Evolutionary conservation across 192 early-diverging fungal species (phyloP).

Genomic region (Coemansia sp.): DNA sequence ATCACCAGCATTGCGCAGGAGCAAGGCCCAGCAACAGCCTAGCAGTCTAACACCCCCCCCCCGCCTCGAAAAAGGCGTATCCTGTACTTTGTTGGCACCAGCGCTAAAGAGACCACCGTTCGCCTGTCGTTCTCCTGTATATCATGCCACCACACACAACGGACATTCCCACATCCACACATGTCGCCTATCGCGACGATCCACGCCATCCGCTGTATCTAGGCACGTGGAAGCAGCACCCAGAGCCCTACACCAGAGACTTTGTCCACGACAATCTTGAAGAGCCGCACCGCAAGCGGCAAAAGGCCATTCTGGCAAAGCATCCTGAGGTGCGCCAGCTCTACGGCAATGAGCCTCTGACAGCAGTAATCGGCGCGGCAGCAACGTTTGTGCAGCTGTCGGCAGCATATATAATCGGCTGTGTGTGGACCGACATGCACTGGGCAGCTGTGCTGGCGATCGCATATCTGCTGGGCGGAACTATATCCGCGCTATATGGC

Average conservation of each 20-base stretch:
- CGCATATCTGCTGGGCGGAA: constrained; percentile 83
- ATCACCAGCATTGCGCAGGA: too few species aligned
- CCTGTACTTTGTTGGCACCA: background rate
- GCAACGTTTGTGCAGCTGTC: constrained; percentile 68
- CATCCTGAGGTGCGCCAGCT: constrained; percentile 87
- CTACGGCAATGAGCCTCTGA: constrained; percentile 79
- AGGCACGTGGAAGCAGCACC: constrained; percentile 76
- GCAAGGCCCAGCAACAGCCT: too few species aligned
- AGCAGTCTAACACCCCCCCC: too few species aligned
- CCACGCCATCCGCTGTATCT: constrained; percentile 75
- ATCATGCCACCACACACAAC: constrained; percentile 37
- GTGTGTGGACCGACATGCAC: constrained; percentile 61
- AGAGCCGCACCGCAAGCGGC: constrained; percentile 91
- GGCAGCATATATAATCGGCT: constrained; percentile 75
- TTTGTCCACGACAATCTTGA: constrained; percentile 85
- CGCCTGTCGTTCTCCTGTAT: background rate
- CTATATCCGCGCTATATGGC: constrained; percentile 77
- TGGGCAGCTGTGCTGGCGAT: constrained; percentile 61
- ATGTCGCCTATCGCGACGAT: constrained; percentile 27
- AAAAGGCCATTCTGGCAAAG: constrained; percentile 79
- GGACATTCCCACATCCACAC: constrained; percentile 16
- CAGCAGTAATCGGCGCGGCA: constrained; percentile 66
- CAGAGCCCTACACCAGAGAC: constrained; percentile 64
- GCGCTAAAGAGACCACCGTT: background rate
- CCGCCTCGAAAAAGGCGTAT: background rate